Conservation (phyloP, 1,139 yeast species). For the Suhomyces atakaporum region DNA sequence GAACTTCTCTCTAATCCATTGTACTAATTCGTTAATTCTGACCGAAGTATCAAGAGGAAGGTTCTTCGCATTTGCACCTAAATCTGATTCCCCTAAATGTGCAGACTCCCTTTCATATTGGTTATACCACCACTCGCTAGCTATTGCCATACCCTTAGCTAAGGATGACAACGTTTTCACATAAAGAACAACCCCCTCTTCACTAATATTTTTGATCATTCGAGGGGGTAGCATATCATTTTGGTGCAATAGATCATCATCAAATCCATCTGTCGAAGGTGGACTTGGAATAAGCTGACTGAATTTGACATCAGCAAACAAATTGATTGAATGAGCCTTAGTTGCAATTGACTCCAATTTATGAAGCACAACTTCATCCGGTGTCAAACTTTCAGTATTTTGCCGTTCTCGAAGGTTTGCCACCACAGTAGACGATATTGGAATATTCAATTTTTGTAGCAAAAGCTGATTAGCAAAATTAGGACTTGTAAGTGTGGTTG, state of each 20-base stretch:
- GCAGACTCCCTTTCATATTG: constrained; percentile 32
- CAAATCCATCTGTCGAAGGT: constrained; percentile 53
- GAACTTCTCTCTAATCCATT: constrained; percentile 88
- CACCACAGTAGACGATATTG: constrained; percentile 18
- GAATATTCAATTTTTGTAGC: constrained; percentile 39
- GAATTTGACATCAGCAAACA: constrained; percentile 90
- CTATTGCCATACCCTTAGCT: constrained; percentile 82
- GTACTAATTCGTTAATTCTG: constrained; percentile 77
- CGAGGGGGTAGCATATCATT: constrained; percentile 58
- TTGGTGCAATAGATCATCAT: constrained; percentile 42
- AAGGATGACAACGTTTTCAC: constrained; percentile 79
- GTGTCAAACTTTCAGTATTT: constrained; percentile 14
- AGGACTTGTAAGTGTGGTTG: constrained; percentile 33
- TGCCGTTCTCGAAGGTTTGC: constrained; percentile 12
- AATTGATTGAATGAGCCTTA: constrained; percentile 83
- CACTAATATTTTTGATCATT: constrained; percentile 62
- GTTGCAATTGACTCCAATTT: constrained; percentile 78
- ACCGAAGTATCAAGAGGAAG: constrained; percentile 25
- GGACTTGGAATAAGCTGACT: constrained; percentile 80
- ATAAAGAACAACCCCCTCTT: constrained; percentile 83
- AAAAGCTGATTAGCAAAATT: constrained; percentile 39
- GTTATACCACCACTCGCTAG: constrained; percentile 84
- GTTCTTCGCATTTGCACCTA: constrained; percentile 7
- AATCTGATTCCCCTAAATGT: background rate
- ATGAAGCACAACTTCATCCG: constrained; percentile 43